Percentiles rank a stretch among this genome's conserved stretches.
These are phyloP conservation scores for Rosa lucieae DNA, from an alignment of 306 rosid species.

Conservation along the genomic window DNA sequence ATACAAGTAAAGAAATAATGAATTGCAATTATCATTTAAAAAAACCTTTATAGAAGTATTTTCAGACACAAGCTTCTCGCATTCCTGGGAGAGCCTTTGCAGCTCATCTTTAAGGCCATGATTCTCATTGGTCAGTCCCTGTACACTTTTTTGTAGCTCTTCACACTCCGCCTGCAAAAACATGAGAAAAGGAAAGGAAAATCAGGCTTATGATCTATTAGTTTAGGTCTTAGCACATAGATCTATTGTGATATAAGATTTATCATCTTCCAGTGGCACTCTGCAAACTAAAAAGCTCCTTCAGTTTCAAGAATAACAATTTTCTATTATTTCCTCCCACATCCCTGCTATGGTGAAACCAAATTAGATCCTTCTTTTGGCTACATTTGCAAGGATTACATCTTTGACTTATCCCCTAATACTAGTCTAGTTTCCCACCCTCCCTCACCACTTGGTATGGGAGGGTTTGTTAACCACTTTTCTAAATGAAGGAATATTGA, in stretches of 20 bases:
- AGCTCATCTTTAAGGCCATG: constrained; percentile 72
- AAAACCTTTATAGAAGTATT: constrained; percentile 76
- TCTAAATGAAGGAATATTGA: background rate
- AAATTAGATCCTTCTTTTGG: background rate
- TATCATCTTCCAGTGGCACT: background rate
- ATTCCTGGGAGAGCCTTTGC: constrained; percentile 81
- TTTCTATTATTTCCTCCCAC: background rate
- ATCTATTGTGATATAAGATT: background rate
- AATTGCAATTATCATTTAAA: background rate
- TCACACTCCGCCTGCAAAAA: constrained; percentile 87
- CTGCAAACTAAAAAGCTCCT: background rate
- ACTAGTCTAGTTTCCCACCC: background rate
- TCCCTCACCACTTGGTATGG: background rate
- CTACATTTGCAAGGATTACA: background rate
- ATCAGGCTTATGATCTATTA: background rate
- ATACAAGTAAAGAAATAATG: background rate
- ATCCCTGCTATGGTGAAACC: background rate
- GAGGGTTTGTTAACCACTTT: background rate
- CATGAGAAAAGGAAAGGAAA: constrained; percentile 11
- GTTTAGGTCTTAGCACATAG: background rate
- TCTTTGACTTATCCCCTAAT: background rate
- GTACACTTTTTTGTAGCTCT: constrained; percentile 87
- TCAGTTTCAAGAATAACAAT: background rate
- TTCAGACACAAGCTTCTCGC: constrained; percentile 80
- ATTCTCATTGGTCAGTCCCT: constrained; percentile 71